Evolutionary conservation across 129 eudicot genomes (phyloP).

Genomic region (Sambucus nigra): DNA sequence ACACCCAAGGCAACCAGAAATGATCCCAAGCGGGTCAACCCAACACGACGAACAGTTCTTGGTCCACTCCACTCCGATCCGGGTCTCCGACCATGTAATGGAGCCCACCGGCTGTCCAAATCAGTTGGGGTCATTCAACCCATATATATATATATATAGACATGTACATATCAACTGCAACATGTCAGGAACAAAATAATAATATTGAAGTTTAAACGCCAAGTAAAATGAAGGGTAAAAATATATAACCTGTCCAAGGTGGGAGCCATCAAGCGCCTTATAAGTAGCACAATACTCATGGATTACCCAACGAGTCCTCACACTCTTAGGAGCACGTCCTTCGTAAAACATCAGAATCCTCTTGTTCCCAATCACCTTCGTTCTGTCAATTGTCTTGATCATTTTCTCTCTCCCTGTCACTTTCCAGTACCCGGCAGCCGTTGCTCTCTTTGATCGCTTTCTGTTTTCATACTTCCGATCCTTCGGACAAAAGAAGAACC

Average conservation of each 20-base stretch:
- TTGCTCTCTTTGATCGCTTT: conserved; percentile 67
- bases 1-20: no score
- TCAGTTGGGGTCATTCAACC: no score
- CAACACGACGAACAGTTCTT: no score
- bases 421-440: conserved; percentile 76
- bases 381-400: conserved; percentile 31
- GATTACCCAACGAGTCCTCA: conserved; percentile 75
- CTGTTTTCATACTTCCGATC: conserved; percentile 85
- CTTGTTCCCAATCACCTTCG: conserved; percentile 58
- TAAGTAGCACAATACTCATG: conserved; percentile 76
- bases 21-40: no score
- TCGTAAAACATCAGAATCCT: conserved; percentile 66
- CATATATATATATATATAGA: no score
- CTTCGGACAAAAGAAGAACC: conserved; percentile 87
- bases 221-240: not conserved
- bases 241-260: conserved; percentile 74
- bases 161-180: no score
- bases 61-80: no score
- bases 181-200: no score
- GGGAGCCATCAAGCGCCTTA: conserved; percentile 63
- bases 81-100: no score
- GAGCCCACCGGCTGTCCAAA: no score
- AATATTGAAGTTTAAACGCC: no score
- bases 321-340: conserved; percentile 84
- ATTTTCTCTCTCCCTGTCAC: conserved; percentile 77